Percentiles rank a stretch among this genome's conserved stretches.
Evolutionary conservation across 108 stramenopile species (phyloP).

Genomic region (Seminavis robusta): DNA sequence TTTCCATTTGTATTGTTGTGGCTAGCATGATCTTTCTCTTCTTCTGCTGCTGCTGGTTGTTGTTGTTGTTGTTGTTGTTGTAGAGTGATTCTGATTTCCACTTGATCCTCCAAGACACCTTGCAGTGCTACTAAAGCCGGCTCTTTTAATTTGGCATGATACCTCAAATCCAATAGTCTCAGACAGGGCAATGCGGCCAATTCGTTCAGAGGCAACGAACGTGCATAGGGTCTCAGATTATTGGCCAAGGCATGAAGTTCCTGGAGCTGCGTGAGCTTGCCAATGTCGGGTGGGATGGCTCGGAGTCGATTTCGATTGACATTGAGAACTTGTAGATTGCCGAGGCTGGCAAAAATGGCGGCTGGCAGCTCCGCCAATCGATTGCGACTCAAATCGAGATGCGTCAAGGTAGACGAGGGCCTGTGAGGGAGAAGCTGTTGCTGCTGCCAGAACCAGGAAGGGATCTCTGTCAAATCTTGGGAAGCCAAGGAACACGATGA

Average conservation of each 20-base stretch:
- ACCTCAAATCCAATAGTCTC: conserved; percentile 39
- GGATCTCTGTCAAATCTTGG: too few species aligned
- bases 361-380: conserved; percentile 24
- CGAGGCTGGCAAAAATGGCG: conserved; percentile 16
- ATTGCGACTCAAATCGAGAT: conserved; percentile 47
- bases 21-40: too few species aligned
- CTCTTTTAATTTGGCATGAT: conserved; percentile 47
- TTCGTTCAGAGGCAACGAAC: conserved; percentile 25
- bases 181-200: conserved; percentile 31
- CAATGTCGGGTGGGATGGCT: conserved; percentile 31
- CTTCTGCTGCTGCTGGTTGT: neutral
- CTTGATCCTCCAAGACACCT: conserved; percentile 10
- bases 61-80: conserved; percentile 3
- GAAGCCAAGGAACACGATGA: too few species aligned
- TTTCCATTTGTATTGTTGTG: conserved; percentile 4
- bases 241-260: conserved; percentile 35
- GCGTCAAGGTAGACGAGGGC: too few species aligned
- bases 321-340: conserved; percentile 26
- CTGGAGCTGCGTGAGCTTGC: conserved; percentile 21
- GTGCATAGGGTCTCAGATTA: conserved; percentile 35
- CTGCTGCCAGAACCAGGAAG: too few species aligned
- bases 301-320: conserved; percentile 37
- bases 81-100: conserved; percentile 20
- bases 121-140: conserved; percentile 17
- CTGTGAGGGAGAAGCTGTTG: too few species aligned